phyloP scores from a whole-genome alignment of 169 alveolate genomes.

The Pseudocohnilembus persalinus region DNA sequence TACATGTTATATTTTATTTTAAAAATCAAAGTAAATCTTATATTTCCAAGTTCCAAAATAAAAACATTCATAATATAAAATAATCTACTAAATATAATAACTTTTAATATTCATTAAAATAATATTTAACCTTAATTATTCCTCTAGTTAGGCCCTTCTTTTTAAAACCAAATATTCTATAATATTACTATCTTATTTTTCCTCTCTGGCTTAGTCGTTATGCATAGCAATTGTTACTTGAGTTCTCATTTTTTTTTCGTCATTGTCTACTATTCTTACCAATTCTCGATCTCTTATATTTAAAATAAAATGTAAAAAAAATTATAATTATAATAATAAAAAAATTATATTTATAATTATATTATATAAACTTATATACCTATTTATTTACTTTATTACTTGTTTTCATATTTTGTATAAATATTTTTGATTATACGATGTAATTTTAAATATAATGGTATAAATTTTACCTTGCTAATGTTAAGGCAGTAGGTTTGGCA shows the following conservation, averaged over 20 bases:
- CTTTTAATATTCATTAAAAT: background rate
- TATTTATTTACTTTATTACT: too few relatives aligned
- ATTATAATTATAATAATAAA: too few relatives aligned
- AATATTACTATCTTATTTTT: conserved; percentile 40
- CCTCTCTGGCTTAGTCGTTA: conserved; percentile 35
- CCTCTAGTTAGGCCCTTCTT: conserved; percentile 38
- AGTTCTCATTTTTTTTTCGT: conserved; percentile 34
- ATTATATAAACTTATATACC: too few relatives aligned
- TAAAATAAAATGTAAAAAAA: too few relatives aligned
- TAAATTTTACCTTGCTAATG: conserved; percentile 15
- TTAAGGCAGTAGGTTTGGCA: conserved; percentile 25
- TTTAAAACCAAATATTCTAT: conserved; percentile 37
- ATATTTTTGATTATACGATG: too few relatives aligned
- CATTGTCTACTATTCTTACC: conserved; percentile 34
- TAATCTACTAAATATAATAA: background rate
- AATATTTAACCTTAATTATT: conserved; percentile 14
- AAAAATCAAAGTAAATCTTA: too few relatives aligned
- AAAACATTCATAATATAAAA: background rate
- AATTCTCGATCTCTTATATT: conserved; percentile 35
- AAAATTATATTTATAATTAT: too few relatives aligned
- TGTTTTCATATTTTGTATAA: too few relatives aligned
- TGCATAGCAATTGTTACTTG: conserved; percentile 18
- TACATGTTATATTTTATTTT: too few relatives aligned
- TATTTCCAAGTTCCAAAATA: too few relatives aligned
- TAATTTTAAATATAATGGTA: too few relatives aligned